Base-by-base conservation (phyloP, 2,329 filamentous ascomycete genomes). In the Cercospora sp. region DNA sequence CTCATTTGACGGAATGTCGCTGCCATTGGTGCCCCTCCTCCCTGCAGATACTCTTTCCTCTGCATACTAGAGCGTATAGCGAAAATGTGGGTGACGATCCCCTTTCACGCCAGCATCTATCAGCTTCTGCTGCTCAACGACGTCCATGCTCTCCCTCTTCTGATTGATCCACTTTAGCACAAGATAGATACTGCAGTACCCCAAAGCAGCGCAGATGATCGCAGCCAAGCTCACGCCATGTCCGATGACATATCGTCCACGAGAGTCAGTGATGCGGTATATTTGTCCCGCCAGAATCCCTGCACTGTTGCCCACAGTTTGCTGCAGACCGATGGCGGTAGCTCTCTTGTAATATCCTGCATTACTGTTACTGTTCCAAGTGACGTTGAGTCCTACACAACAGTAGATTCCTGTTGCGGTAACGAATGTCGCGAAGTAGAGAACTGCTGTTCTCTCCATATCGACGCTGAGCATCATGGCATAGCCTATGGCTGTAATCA, bases 261-360 rank as follows among this genome's bases (percentile, higher is more conserved):
- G 48, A 12, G 26, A 40, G 28, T 64, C 40, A 3, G 63, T 73
- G 66, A 23, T 72, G 13, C 58, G 74, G 65, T 81, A 85, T 0
- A 85, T 79, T 68, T 85, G 83, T 0, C 82, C 82, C 0, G 82
- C 81, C 0, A 83, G 82, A 8, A 85, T 81, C 10, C 83, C 84
- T 0, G 82, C 82, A 1, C 79, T 80, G 33, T 85, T 85, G 1
- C 80, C 84, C 0, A 85, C 78, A 0, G 82, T 84, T 61, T 83
- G 80, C 9, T 83, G 80, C 30, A 83, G 73, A 1, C 82, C 83
- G 10, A 85, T 80, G 3, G 80, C 82, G 0, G 83, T 79, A 0
- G 84, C 83, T 16, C 84, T 80, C 28, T 83, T 80, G 73, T 83
- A 84, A 53, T 85, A 83, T 1, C 80, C 81, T 5, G 82, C 81